Conservation (phyloP, 768 basidiomycete species). For the Tulasnella sp. region DNA sequence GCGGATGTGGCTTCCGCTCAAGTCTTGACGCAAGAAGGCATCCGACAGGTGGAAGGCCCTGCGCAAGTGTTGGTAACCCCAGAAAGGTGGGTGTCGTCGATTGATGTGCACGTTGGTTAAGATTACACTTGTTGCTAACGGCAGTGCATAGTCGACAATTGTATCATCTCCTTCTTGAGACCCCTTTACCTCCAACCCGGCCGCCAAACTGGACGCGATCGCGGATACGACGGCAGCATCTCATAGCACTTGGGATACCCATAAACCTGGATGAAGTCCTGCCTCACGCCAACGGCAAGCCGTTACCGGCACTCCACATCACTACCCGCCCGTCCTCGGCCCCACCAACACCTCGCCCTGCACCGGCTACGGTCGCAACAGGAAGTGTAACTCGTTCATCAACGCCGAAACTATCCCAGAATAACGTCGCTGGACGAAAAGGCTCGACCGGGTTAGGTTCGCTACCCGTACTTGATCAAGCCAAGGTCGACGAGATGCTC, state of each 20-base stretch:
- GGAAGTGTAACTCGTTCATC: slow-evolving; percentile 20
- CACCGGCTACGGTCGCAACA: slow-evolving; percentile 22
- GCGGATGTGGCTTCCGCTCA: slow-evolving; percentile 36
- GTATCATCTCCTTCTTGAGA: slow-evolving; percentile 53
- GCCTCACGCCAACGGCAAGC: slow-evolving; percentile 49
- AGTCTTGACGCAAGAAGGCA: slow-evolving; percentile 52
- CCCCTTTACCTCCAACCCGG: slow-evolving; percentile 60
- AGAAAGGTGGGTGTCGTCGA: slow-evolving; percentile 52
- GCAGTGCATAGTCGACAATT: slow-evolving; percentile 50
- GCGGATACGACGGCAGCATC: slow-evolving; percentile 76
- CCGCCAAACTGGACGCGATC: slow-evolving; percentile 94
- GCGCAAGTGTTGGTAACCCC: slow-evolving; percentile 64
- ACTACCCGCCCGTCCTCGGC: slow-evolving; percentile 71
- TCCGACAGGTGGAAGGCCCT: slow-evolving; percentile 70
- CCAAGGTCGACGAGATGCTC: slow-evolving; percentile 53
- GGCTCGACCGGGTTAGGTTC: slow-evolving; percentile 46
- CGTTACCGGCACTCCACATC: slow-evolving; percentile 70
- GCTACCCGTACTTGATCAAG: slow-evolving; percentile 59
- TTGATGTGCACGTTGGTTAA: too few species aligned
- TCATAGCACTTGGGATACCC: slow-evolving; percentile 84
- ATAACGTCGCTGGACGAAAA: slow-evolving; percentile 11
- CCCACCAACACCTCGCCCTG: slow-evolving; percentile 47
- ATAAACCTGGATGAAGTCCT: slow-evolving; percentile 91
- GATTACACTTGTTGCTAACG: background rate
- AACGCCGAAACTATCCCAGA: slow-evolving; percentile 24